Base-by-base conservation (phyloP, 441 rosid species). In the Theobroma grandiflorum region DNA sequence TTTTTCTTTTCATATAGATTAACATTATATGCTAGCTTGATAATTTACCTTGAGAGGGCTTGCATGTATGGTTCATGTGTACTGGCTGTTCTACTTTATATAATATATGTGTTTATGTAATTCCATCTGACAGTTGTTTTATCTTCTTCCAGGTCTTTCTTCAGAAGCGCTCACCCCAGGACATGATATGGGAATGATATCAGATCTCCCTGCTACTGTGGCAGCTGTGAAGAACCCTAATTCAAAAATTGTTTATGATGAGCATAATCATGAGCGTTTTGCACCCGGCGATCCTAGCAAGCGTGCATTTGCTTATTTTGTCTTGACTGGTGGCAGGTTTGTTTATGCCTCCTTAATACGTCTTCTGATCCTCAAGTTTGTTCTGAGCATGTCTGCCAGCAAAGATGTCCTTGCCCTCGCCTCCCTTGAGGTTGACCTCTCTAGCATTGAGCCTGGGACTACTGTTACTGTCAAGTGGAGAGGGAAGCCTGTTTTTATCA, bases 261-360 rank as follows among this genome's bases (percentile, higher is more conserved):
- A 94, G 82, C 82, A 91, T 78, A 96, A 92, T 81, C 98, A 96
- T 40, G 98, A 94, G 88, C 95, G 98, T 49, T 90, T 76, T 82
- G 98, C 98, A 18, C 99, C 99, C 22, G 98, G 99, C 66, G 98
- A 96, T 80, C 98, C 98, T 77, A 92, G 96, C 95, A 96, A 94
- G 84, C 95, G 99, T 52, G 99, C 99, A 14, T 96, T 96, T 77
- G 98, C 99, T 52, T 96, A 96, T 85, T 96, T 96, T 58, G 97
- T 92, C 81, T 75, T 96, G 78, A 82, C 98, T 0, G 99, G 99
- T 79, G 99, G 99, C 57, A 90, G 98, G 87, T 96, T 96, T 80
- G 95, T 93, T 4, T 94, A 96, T 81, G 99, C 98, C 67, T 94
- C 98, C 33, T 81, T 96, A 57, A 53, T 93, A 82, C 98, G 99